Conservation (phyloP, 2,329 filamentous ascomycete genomes). For the Neofusicoccum sp. region DNA sequence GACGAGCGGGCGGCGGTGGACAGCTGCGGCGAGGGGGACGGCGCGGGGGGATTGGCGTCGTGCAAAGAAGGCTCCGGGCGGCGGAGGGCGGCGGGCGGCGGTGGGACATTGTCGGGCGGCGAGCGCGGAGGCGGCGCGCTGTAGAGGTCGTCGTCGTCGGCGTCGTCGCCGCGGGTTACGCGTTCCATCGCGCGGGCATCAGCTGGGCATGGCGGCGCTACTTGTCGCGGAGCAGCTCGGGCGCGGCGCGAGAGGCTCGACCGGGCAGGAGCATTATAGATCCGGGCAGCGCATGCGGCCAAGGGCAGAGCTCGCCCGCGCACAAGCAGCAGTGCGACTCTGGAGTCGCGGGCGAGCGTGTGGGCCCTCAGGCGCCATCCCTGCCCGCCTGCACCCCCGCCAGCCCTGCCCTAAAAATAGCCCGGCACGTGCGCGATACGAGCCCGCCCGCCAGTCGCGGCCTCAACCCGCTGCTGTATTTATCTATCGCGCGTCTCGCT, state of each 20-base stretch:
- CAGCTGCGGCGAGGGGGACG: slow-evolving; percentile 12
- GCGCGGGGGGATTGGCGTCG: not conserved
- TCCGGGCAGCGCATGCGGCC: not conserved
- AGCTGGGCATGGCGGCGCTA: not conserved
- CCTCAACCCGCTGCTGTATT: not conserved
- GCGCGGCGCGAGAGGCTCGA: not conserved
- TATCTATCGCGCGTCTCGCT: not conserved
- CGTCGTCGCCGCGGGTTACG: slow-evolving; percentile 10
- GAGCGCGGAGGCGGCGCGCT: slow-evolving; percentile 18
- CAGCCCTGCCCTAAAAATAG: slow-evolving; percentile 10
- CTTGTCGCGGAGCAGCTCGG: too few species aligned
- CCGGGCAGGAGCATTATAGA: slow-evolving; percentile 10
- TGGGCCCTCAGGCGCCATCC: not conserved
- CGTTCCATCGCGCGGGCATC: slow-evolving; percentile 16
- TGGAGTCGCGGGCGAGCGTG: slow-evolving; percentile 10
- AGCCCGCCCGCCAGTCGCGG: not conserved
- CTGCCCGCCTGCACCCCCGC: not conserved
- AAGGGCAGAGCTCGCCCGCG: not conserved
- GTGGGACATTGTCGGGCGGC: not conserved
- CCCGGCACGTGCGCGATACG: slow-evolving; percentile 13
- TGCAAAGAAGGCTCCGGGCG: not conserved
- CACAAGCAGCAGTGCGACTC: slow-evolving; percentile 7
- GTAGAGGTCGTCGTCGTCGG: slow-evolving; percentile 18
- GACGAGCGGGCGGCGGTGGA: slow-evolving; percentile 16
- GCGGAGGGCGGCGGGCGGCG: not conserved